Base-by-base conservation (phyloP, 805 yeast species). In the Ogataea nakhonphanomensis region DNA sequence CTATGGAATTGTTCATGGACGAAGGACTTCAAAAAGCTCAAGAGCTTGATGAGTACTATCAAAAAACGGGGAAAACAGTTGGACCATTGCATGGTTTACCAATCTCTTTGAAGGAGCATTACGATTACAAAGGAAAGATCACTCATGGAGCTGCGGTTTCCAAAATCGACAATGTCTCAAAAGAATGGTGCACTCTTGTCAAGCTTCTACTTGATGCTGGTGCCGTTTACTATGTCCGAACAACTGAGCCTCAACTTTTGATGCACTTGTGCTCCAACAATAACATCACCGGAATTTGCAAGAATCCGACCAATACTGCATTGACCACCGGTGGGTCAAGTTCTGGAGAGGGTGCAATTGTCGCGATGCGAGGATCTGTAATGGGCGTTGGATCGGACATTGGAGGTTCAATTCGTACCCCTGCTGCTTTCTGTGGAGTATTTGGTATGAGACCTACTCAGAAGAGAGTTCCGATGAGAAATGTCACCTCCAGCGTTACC, bases 31-130 rank as follows among this genome's bases (percentile, higher is more conserved):
- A 61, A 34, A 61, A 73, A 34, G 79, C 79, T 2, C 45, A 69
- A 45, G 74, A 71, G 49, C 62, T 77, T 41, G 85, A 81, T 61
- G 76, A 72, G 3, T 68, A 69, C 48, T 63, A 60, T 41, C 53
- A 55, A 15, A 63, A 67, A 35, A 66, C 71, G 35, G 77, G 78
- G 2, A 60, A 70, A 36, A 62, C 76, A 0, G 58, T 74, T 20
- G 80, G 80, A 33, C 79, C 82, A 1, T 64, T 79, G 39, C 84
- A 81, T 31, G 85, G 86, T 2, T 58, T 80, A 48, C 84, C 85
- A 5, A 63, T 80, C 35, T 76, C 84, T 1, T 58, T 80, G 39
- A 80, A 80, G 55, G 86, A 79, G 48, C 79, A 79, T 33, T 70
- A 66, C 49, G 61, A 64, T 37, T 69, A 69, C 41, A 65, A 59